phyloP scores from a whole-genome alignment of 192 early-diverging fungal genomes.

The Coemansia sp. region DNA sequence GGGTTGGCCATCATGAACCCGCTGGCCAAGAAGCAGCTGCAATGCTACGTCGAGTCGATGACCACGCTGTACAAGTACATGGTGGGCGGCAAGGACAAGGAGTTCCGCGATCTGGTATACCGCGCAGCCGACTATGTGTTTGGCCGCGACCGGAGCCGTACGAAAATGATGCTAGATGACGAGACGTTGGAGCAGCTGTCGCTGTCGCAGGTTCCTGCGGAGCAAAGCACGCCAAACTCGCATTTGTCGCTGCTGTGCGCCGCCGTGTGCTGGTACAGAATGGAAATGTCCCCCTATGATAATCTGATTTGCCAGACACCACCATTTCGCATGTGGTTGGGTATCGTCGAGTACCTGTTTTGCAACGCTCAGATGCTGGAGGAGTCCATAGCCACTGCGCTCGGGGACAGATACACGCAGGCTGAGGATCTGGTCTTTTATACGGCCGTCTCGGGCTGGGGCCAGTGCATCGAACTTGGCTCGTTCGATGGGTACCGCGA shows the following conservation, averaged over 20 bases:
- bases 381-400: constrained; percentile 81
- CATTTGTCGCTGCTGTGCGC: constrained; percentile 93
- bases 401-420: constrained; percentile 73
- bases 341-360: constrained; percentile 94
- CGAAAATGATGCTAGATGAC: constrained; percentile 79
- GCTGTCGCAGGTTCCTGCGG: constrained; percentile 76
- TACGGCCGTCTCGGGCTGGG: constrained; percentile 91
- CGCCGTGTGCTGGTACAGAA: constrained; percentile 90
- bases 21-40: constrained; percentile 78
- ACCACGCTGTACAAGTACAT: constrained; percentile 93
- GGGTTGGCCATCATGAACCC: constrained; percentile 95
- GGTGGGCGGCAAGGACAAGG: constrained; percentile 81
- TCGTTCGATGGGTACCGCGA: constrained; percentile 81
- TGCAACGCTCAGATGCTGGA: constrained; percentile 80
- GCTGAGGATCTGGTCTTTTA: constrained; percentile 87
- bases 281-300: constrained; percentile 87
- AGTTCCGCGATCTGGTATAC: constrained; percentile 74
- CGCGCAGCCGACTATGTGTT: constrained; percentile 86
- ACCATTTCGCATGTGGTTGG: constrained; percentile 90
- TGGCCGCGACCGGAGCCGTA: constrained; percentile 61
- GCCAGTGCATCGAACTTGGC: constrained; percentile 82
- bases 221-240: constrained; percentile 78
- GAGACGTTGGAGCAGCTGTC: constrained; percentile 84
- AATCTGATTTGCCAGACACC: constrained; percentile 97
- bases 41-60: constrained; percentile 87